Conservation (phyloP, 148 eudicot genomes). For the Beta vulgaris region DNA sequence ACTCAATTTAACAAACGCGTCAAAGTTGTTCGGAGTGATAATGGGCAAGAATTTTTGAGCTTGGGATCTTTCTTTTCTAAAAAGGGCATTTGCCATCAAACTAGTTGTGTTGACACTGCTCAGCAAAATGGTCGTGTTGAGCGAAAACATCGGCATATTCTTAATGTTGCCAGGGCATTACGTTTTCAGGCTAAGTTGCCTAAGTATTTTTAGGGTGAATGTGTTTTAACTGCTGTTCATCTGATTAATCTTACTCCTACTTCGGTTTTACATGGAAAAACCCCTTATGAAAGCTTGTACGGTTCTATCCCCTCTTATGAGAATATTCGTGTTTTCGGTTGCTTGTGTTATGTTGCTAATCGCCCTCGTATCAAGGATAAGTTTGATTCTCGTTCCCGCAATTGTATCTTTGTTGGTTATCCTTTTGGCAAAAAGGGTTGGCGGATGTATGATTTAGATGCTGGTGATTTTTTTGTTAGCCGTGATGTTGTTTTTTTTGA, state of each 20-base stretch:
- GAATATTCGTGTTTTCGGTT: background rate
- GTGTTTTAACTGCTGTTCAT: background rate
- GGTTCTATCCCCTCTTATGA: background rate
- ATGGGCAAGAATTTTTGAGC: slow-evolving; percentile 5
- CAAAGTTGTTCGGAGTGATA: slow-evolving; percentile 6
- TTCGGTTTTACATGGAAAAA: background rate
- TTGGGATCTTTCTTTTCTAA: background rate
- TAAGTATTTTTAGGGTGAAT: background rate
- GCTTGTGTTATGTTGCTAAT: background rate
- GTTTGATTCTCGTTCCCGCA: background rate
- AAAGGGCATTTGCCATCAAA: background rate
- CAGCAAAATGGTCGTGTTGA: slow-evolving; percentile 17
- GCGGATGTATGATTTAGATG: background rate
- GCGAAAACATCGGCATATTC: background rate
- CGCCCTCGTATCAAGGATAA: background rate
- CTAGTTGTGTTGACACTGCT: background rate
- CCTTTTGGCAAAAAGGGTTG: background rate
- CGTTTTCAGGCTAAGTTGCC: background rate
- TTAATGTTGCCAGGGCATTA: background rate
- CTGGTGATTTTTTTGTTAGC: too few relatives aligned
- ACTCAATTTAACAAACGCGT: background rate
- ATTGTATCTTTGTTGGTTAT: background rate
- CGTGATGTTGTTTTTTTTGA: background rate
- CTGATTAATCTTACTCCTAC: slow-evolving; percentile 7
- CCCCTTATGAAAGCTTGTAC: slow-evolving; percentile 2